Conservation (phyloP, 441 rosid genomes). For the Brassica hybrid region DNA sequence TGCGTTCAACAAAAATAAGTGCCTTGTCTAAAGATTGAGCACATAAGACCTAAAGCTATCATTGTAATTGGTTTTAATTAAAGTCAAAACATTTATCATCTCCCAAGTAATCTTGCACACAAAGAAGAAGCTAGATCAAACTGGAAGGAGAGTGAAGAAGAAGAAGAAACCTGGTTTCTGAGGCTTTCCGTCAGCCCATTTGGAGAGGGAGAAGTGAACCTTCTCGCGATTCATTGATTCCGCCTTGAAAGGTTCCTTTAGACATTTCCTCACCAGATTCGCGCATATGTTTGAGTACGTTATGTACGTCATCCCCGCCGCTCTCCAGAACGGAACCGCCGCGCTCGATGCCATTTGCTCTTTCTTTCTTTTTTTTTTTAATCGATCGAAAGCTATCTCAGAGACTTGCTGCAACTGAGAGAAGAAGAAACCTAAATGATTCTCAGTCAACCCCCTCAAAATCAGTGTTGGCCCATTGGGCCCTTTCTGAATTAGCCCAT, state of each 20-base stretch:
- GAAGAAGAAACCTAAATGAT: no score
- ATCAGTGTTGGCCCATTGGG: slow-evolving; percentile 7
- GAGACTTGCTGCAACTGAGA: no score
- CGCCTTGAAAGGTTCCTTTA: slow-evolving; percentile 75
- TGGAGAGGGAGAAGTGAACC: slow-evolving; percentile 80
- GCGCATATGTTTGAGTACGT: slow-evolving; percentile 89
- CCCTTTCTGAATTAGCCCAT: neutral
- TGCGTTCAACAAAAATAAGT: neutral
- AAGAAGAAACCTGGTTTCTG: slow-evolving; percentile 53
- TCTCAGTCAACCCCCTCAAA: slow-evolving; percentile 11
- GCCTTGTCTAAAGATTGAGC: neutral
- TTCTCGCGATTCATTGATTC: slow-evolving; percentile 79
- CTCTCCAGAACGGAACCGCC: slow-evolving; percentile 93
- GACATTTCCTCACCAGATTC: slow-evolving; percentile 84
- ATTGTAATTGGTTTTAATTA: neutral
- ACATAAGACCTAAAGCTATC: neutral
- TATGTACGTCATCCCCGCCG: slow-evolving; percentile 92
- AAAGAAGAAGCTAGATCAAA: neutral
- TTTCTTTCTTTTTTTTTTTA: no score
- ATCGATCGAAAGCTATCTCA: slow-evolving; percentile 14
- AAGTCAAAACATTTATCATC: neutral
- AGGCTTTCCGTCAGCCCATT: slow-evolving; percentile 76
- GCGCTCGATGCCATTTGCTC: slow-evolving; percentile 91
- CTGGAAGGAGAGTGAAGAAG: neutral
- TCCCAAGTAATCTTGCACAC: neutral